Base-by-base conservation (phyloP, 2,329 filamentous ascomycete species). In the Graphilbum sp. region DNA sequence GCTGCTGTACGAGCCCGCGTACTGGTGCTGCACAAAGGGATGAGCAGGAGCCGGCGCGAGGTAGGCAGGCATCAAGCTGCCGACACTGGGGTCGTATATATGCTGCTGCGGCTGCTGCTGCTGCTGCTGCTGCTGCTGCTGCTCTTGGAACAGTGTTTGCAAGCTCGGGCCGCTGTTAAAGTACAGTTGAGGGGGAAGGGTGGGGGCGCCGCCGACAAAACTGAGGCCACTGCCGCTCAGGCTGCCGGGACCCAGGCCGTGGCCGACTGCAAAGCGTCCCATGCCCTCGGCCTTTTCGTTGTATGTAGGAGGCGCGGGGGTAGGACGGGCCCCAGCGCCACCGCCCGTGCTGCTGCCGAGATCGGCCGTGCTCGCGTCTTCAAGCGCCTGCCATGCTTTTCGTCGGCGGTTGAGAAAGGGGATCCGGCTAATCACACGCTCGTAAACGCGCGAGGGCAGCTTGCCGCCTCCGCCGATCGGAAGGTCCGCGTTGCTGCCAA, bases 341-440 rank as follows among this genome's bases (percentile, higher is more conserved):
- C 4, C 4, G 10, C 23, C 16, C 34, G 15, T 43, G 17, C 21
- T 39, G 23, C 23, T 21, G 19, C 38, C 20, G 0, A 33, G 33
- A 15, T 19, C 19, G 10, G 41, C 25, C 6, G 39, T 32, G 4
- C 29, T 41, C 5, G 45, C 41, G 16, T 53, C 52, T 2, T 52
- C 51, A 16, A 61, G 47, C 6, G 49, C 50, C 40, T 56, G 45
- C 52, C 52, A 55, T 5, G 44, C 37, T 27, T 42, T 36, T 16
- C 41, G 44, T 5, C 45, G 43, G 10, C 44, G 45, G 7, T 43
- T 51, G 16, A 62, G 41, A 35, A 60, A 57, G 1, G 61, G 56
- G 0, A 64, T 43, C 30, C 51, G 57, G 36, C 49, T 49, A 5
- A 52, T 42, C 6, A 59, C 20, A 2, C 31, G 39, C 1, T 30